Evolutionary conservation across 176 grass and related monocot genomes (phyloP).

Genomic region (Musa acuminata): DNA sequence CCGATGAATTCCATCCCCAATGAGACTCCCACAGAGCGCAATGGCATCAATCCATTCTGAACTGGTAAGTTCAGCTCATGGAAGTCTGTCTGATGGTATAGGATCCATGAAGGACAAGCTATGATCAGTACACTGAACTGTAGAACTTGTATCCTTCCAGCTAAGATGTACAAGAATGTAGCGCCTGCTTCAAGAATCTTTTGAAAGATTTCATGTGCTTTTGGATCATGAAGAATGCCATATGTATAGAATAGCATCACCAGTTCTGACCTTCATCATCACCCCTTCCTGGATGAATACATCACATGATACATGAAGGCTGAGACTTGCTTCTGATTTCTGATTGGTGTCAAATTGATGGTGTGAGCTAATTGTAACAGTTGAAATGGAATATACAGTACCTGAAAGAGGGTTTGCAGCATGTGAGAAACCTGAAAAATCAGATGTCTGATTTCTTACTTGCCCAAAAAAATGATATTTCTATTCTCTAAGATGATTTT

Average conservation of each 20-base stretch:
- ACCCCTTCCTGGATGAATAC: background rate
- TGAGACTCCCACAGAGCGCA: background rate
- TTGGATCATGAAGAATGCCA: background rate
- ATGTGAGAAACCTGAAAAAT: background rate
- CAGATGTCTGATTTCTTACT: too few relatives aligned
- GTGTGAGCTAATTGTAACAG: background rate
- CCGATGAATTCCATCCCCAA: background rate
- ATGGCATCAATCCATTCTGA: background rate
- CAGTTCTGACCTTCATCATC: background rate
- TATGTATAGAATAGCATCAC: background rate
- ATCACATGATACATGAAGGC: background rate
- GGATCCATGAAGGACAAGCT: slow-evolving; percentile 1
- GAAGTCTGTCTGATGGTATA: background rate
- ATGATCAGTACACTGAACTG: background rate
- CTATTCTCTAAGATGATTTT: too few relatives aligned
- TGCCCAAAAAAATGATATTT: too few relatives aligned
- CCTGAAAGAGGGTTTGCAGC: background rate
- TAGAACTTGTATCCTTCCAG: background rate
- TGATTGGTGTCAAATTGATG: background rate
- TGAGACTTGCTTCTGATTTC: background rate
- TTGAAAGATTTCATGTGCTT: background rate
- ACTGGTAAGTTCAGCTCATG: background rate
- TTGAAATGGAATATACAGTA: background rate
- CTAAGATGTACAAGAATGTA: background rate
- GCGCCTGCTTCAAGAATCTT: background rate